Evolutionary conservation across 2,329 filamentous ascomycete genomes (phyloP), one percentile per base, ranked within the genome.

Genomic region (Colletotrichum australisinense): DNA sequence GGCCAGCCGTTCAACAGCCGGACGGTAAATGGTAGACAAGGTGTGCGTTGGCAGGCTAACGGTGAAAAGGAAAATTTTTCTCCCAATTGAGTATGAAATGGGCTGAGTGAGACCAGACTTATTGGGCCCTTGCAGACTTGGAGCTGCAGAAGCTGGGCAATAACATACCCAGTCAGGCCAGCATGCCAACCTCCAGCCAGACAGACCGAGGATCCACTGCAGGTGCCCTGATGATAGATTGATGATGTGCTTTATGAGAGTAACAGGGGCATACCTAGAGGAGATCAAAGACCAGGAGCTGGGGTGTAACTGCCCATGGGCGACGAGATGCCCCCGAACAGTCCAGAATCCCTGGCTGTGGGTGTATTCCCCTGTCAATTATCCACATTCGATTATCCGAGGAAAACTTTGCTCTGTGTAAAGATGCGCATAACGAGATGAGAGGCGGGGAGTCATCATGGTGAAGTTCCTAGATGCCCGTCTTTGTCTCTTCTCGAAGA

Each of bases 1-100:
- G 59, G 46, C 53, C 58, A 55, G 19, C 42, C 42, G 19, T 49
- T 19, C 42, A 49, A 49, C 42, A 49, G 19, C 42, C 19, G 42
- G 42, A 55, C 67, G 56, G 70, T 67, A 65, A 55, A 5, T 64
- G 46, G 55, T 58, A 11, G 53, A 38, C 55, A 14, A 59, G 24
- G 46, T 70, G 46, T 73, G 68, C 35, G 70, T 64, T 73, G 70
- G 59, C 70, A 70, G 59, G 67, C 70, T 73, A 64, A 56, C 59
- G 26, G 63, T 24, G 26, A 69, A 49, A 70, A 65, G 60, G 16
- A 60, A 65, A 53, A 52, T 16, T 49, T 1, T 69, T 53, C 53
- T 64, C 62, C 19, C 35, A 35, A 26, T 42, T n/a, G 55, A 73
- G 64, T 55, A 70, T 55, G 8, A 16, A 46, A 65, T 60, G 46